These are phyloP conservation scores for Lipomyces yamanashiensis DNA, from an alignment of 805 yeast genomes.

Conservation along the genomic window DNA sequence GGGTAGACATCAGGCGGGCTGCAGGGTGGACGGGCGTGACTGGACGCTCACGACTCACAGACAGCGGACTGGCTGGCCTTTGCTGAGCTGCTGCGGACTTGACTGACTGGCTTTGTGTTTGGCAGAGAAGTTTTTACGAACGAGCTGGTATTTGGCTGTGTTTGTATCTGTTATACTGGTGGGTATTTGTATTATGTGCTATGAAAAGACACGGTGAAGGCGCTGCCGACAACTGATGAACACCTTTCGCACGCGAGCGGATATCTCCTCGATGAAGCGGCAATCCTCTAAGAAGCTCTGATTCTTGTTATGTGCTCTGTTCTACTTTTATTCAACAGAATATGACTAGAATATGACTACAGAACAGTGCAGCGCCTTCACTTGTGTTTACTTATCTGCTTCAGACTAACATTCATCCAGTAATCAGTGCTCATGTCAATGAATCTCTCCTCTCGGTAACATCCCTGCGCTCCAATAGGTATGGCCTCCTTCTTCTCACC, in stretches of 20 bases:
- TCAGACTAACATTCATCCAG: background rate
- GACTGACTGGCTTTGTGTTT: too few species aligned
- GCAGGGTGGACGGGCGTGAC: background rate
- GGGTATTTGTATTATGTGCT: background rate
- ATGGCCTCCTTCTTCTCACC: background rate
- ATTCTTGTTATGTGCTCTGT: background rate
- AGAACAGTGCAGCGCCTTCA: too few species aligned
- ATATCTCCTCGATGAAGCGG: slow-evolving; percentile 8
- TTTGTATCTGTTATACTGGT: too few species aligned
- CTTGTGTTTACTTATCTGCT: background rate
- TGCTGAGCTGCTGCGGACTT: too few species aligned
- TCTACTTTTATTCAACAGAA: too few species aligned
- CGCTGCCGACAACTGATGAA: slow-evolving; percentile 18
- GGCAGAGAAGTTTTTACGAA: too few species aligned
- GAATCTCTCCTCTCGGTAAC: background rate
- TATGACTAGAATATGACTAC: too few species aligned
- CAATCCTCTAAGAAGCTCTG: slow-evolving; percentile 42
- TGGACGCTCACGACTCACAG: background rate
- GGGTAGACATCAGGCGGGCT: background rate
- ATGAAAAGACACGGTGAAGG: background rate
- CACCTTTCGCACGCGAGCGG: slow-evolving; percentile 12
- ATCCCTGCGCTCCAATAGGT: slow-evolving; percentile 8
- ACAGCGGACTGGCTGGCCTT: background rate
- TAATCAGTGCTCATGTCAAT: background rate
- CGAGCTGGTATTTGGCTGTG: too few species aligned